Evolutionary conservation across 2,329 filamentous ascomycete species (phyloP), one percentile per base, ranked within the genome.

Genomic region (Verticillium tricorpus): DNA sequence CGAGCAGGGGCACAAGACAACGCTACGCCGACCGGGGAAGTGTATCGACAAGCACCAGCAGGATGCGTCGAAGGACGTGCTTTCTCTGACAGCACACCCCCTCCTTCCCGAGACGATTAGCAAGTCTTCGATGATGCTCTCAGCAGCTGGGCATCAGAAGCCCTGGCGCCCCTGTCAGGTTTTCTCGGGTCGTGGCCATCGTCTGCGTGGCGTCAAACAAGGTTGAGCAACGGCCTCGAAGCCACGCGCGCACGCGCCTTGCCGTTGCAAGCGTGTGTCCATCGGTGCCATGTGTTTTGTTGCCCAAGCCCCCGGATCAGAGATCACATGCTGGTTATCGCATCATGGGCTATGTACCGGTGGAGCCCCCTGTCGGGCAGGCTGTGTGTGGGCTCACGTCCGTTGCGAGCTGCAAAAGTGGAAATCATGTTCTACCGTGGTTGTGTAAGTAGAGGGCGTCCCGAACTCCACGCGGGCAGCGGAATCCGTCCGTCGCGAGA

Each of bases 201-300:
- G 60, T 60, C 54, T 66, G 65, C 65, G 62, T 66, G 65, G 65
- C 65, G 65, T 65, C 34, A 62, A 66, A 65, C 61, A 66, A 65
- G 63, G 63, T 66, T 65, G 58, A 58, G 19, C 45, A 19, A 52
- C 45, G 45, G 45, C 8, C 9, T 52, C 11, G 19, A 52, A 52
- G 45, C 45, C 45, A 52, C 45, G 19, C 45, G 39, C 39, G 11
- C n/a, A 22, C 45, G 45, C n/a, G 45, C 45, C 45, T 52, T 52
- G 45, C 45, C 45, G 19, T 52, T 52, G 19, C 19, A 52, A 19
- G 11, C n/a, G 19, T 25, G 19, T n/a, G 19, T 19, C 22, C 45
- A 52, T 2, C 11, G 45, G 19, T 11, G 6, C 19, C 45, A 19
- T 22, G 19, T n/a, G 19, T 22, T 28, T 22, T 22, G 45, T 52